Evolutionary conservation across 129 eudicot genomes (phyloP), one percentile per base, ranked within the genome.

Genomic region (Pittosporum tobira): DNA sequence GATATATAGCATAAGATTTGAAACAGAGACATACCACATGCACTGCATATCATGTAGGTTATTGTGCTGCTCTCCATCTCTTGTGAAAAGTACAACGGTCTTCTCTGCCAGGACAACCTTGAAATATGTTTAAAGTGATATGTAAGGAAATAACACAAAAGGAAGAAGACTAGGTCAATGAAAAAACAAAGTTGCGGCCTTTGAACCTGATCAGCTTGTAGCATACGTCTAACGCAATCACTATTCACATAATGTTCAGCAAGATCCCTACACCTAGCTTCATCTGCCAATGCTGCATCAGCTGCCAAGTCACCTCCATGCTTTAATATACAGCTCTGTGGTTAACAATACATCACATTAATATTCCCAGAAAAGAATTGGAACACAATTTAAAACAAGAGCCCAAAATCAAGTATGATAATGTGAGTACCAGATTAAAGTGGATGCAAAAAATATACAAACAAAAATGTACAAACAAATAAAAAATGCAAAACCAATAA

Each of bases 201-300:
- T 1, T 53, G 25, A 26, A 81, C 96, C 94, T 93, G 94, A 75
- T 93, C 99, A 50, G 99, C 99, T 66, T 93, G 96, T 67, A 93
- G 73, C 99, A 93, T 84, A 48, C 99, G 85, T 67, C 87, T 93
- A 59, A 93, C 96, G 54, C 96, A 93, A 51, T 81, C 84, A 75
- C 99, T 93, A 62, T 93, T 93, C 54, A 88, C 76, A 51, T 88
- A 93, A 57, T 96, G 99, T 69, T 93, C 99, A 34, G 99, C 96
- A 68, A 93, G 96, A 87, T 93, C 99, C 99, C 87, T 84, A 69
- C 94, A 79, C 65, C 99, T 78, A 63, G 96, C 96, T 71, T 93
- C 99, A 75, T 93, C 99, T 58, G 99, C 99, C 73, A 93, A 76
- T 51, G 94, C 80, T 74, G 99, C 96, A 46, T 96, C 96, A n/a